A percentile compares a stretch with the other conserved stretches of the same genome.
Conservation (phyloP, 139 green algal species). For the Tetradesmus lagerheimii region DNA sequence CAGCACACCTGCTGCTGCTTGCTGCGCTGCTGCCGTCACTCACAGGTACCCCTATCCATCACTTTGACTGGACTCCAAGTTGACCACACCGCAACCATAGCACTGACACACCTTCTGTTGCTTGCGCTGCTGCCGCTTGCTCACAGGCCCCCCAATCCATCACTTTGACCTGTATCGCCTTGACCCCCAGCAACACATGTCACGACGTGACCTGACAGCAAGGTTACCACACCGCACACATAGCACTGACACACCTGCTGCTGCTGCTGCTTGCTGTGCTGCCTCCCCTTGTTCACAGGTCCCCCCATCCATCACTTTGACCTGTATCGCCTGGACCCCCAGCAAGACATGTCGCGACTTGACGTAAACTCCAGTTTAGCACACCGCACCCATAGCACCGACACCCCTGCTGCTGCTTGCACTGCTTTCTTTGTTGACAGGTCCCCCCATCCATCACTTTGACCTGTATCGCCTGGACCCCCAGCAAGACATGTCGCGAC, state of each 20-base stretch:
- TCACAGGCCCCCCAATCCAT: constrained; percentile 69
- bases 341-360: constrained; percentile 60
- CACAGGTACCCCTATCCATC: too few species aligned
- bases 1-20: too few species aligned
- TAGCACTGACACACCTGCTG: too few species aligned
- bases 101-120: too few species aligned
- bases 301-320: constrained; percentile 86
- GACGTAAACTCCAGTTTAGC: constrained; percentile 50
- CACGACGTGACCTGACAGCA: constrained; percentile 55
- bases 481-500: constrained; percentile 54
- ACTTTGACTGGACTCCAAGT: too few species aligned
- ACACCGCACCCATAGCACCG: too few species aligned
- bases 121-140: not conserved
- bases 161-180: constrained; percentile 91
- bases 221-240: constrained; percentile 45
- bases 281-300: constrained; percentile 36
- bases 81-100: too few species aligned
- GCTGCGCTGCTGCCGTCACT: too few species aligned
- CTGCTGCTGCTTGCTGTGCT: not conserved
- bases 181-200: constrained; percentile 48
- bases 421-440: constrained; percentile 25
- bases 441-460: constrained; percentile 82
- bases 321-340: constrained; percentile 75
- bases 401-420: not conserved
- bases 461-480: constrained; percentile 82